Evolutionary conservation across 2,329 filamentous ascomycete genomes (phyloP), one percentile per base, ranked within the genome.

Genomic region (Phyllosticta capitalensis): DNA sequence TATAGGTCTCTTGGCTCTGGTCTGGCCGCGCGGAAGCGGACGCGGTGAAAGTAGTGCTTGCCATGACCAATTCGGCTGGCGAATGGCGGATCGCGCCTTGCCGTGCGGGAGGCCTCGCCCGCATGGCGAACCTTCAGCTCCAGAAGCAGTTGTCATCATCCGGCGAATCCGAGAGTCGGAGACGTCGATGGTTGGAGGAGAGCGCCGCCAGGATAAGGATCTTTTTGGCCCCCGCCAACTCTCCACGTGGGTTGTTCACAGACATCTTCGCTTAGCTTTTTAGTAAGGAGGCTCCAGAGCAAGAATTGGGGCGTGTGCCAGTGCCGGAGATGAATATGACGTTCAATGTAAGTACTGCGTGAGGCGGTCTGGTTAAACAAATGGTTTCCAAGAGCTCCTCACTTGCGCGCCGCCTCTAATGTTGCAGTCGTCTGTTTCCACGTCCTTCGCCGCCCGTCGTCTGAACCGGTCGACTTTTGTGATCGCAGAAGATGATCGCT

Each of bases 391-490:
- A 30, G 52, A 53, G 22, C 33, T 54, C 20, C n/a, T 58, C 28
- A 17, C 10, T 24, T 26, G 14, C 30, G 49, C 7, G 49, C 17
- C 33, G 21, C 14, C 54, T 49, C 28, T n/a, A 45, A 58, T 58
- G 50, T 17, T 20, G 24, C 38, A 45, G 17, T 26, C 38, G 21
- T 59, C 51, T 33, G 49, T 24, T 33, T 54, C 56, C 5, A 63
- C 65, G 9, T 69, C 68, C 26, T 77, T 78, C 64, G 64, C 67
- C n/a, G 67, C 66, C 52, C 63, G 62, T 20, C 67, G 68, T 6
- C 63, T 79, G 22, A 79, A 78, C 61, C 6, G 38, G 2, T 70
- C 76, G 1, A 79, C 77, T 0, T 79, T 78, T 61, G 65, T 75
- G 9, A 68, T 79, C 21, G 65, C 70, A 17, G 77, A 79, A 64